A percentile compares a stretch with the other conserved stretches of the same genome.
Conservation (phyloP, 2,329 filamentous ascomycete species). For the Diaporthe sp. region DNA sequence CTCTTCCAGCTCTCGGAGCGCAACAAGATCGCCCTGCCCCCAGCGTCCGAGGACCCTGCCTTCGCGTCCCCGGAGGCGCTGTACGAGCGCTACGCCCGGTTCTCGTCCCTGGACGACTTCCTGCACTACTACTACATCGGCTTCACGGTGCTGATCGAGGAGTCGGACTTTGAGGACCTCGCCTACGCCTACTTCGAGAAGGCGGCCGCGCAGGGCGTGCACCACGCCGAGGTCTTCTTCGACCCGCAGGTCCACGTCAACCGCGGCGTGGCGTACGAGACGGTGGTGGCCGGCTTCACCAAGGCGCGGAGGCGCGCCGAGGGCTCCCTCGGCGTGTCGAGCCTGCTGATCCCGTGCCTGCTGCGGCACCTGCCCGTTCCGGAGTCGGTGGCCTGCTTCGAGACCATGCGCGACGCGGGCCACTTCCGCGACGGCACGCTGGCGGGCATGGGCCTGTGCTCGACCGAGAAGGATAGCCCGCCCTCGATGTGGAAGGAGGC, state of each 20-base stretch:
- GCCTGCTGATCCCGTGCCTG: constrained; percentile 78
- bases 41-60: constrained; percentile 65
- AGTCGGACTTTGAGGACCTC: constrained; percentile 78
- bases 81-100: constrained; percentile 72
- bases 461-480: constrained; percentile 52
- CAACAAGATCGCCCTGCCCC: constrained; percentile 74
- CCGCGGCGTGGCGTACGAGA: constrained; percentile 73
- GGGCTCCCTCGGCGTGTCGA: constrained; percentile 72
- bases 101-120: constrained; percentile 82
- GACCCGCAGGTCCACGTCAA: constrained; percentile 81
- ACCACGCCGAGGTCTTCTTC: constrained; percentile 84
- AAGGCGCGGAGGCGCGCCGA: constrained; percentile 72
- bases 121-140: constrained; percentile 83
- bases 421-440: constrained; percentile 56
- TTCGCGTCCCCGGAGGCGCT: constrained; percentile 73
- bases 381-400: constrained; percentile 64
- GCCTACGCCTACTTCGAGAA: constrained; percentile 78
- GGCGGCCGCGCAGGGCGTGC: constrained; percentile 73
- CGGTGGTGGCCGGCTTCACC: constrained; percentile 73
- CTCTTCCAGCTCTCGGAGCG: constrained; percentile 77
- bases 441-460: constrained; percentile 47
- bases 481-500: constrained; percentile 71
- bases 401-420: constrained; percentile 54
- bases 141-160: constrained; percentile 75
- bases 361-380: constrained; percentile 75